These are phyloP conservation scores for Phytophthora macrochlamydospora DNA, from an alignment of 352 stramenopile species.

Conservation along the genomic window DNA sequence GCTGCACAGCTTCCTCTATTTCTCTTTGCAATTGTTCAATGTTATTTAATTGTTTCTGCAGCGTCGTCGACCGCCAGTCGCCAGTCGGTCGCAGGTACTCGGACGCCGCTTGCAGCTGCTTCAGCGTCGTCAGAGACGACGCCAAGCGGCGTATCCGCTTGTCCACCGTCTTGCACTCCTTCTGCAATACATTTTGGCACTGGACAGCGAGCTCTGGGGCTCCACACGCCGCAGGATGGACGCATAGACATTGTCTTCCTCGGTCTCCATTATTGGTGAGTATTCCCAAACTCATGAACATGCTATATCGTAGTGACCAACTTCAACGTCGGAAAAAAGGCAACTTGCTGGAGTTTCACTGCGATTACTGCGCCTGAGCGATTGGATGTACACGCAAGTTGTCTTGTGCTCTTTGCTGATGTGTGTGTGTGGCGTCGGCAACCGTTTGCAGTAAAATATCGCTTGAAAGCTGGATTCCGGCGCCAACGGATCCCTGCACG, in stretches of 20 bases:
- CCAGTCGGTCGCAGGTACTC: conserved; percentile 23
- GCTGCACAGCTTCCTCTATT: background rate
- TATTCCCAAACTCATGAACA: background rate
- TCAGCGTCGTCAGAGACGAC: conserved; percentile 22
- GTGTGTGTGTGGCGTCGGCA: background rate
- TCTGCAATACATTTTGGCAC: conserved; percentile 18
- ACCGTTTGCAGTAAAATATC: background rate
- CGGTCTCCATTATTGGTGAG: conserved; percentile 7
- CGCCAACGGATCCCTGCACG: background rate
- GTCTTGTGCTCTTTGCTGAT: background rate
- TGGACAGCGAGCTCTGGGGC: conserved; percentile 26
- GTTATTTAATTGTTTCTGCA: conserved; percentile 19
- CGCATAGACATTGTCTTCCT: conserved; percentile 34
- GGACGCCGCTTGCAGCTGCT: conserved; percentile 31
- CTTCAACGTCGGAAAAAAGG: no score
- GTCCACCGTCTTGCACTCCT: conserved; percentile 13
- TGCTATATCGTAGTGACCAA: no score
- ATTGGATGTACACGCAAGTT: no score
- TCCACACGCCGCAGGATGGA: conserved; percentile 39
- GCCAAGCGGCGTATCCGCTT: conserved; percentile 11
- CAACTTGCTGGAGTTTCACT: no score
- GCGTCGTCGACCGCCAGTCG: conserved; percentile 16
- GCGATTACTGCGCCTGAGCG: no score
- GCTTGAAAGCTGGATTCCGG: background rate
- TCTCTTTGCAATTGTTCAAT: conserved; percentile 3